phyloP scores from a whole-genome alignment of 306 rosid species.

The Phaseolus lunatus region DNA sequence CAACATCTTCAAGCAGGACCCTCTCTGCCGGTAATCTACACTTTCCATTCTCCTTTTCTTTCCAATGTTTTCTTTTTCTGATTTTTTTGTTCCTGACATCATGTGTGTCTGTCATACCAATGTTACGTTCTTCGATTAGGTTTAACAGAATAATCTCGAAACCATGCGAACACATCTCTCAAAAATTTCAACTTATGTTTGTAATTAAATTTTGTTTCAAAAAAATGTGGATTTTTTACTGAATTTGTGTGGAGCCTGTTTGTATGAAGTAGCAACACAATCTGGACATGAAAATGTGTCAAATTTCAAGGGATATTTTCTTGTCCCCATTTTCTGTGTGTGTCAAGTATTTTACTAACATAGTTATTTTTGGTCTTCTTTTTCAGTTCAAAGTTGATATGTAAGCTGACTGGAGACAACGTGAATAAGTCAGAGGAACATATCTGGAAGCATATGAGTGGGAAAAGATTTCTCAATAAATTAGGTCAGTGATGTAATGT shows the following conservation, averaged over 20 bases:
- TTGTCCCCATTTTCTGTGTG: not conserved
- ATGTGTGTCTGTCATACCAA: not conserved
- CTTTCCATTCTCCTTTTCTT: not conserved
- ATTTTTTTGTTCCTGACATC: not conserved
- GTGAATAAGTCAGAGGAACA: conserved; percentile 95
- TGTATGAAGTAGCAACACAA: not conserved
- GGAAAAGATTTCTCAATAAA: conserved; percentile 88
- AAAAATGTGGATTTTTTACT: not conserved
- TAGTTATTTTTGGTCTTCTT: not conserved
- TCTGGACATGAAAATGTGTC: not conserved
- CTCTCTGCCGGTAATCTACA: conserved; percentile 67
- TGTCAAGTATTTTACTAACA: not conserved
- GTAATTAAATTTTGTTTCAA: not conserved
- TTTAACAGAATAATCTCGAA: too few species aligned
- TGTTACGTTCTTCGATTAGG: too few species aligned
- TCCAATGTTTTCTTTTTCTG: not conserved
- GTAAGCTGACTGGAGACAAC: conserved; percentile 83
- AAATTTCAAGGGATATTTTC: not conserved
- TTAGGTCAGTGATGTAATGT: conserved; percentile 72
- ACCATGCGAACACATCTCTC: not conserved
- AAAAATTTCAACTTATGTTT: not conserved
- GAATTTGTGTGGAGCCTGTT: not conserved
- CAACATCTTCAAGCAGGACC: conserved; percentile 81
- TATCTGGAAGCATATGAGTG: conserved; percentile 96
- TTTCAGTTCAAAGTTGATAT: conserved; percentile 80